A percentile compares a stretch with the other conserved stretches of the same genome.
These are phyloP conservation scores for Schoenoplectus tabernaemontani DNA, from an alignment of 202 grass and related monocot species.

Conservation along the genomic window DNA sequence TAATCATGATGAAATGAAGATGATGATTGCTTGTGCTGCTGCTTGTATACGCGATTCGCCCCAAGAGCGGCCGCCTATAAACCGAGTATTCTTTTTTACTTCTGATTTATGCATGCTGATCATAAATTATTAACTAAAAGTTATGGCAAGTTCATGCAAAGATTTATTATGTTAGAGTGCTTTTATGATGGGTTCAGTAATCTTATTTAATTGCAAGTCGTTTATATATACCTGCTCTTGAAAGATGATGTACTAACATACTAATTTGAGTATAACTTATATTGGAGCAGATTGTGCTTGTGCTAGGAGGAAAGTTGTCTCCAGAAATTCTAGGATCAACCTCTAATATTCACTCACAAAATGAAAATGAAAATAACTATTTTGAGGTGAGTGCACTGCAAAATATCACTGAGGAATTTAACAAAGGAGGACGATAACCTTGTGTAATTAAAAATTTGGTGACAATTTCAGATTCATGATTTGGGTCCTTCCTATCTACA, in stretches of 20 bases:
- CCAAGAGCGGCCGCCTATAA: conserved; percentile 54
- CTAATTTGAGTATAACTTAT: not conserved
- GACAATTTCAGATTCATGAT: not conserved
- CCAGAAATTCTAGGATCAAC: not conserved
- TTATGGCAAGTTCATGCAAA: not conserved
- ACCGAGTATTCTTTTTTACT: conserved; percentile 37
- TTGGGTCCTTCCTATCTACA: not conserved
- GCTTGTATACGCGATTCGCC: conserved; percentile 54
- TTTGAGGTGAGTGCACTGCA: not conserved
- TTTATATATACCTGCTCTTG: not conserved
- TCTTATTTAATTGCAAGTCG: not conserved
- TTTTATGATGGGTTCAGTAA: not conserved
- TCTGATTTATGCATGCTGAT: not conserved
- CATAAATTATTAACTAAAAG: not conserved
- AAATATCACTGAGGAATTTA: not conserved
- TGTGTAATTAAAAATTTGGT: not conserved
- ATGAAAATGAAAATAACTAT: not conserved
- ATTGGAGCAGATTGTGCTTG: not conserved
- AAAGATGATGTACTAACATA: not conserved
- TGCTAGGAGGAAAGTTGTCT: not conserved
- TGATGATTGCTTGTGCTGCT: conserved; percentile 70
- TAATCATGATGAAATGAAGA: conserved; percentile 59
- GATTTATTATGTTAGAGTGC: too few relatives aligned
- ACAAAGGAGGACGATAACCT: not conserved
- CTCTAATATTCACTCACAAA: too few relatives aligned